A percentile compares a stretch with the other conserved stretches of the same genome.
These are phyloP conservation scores for Neltuma alba DNA, from an alignment of 306 rosid species.

Conservation along the genomic window DNA sequence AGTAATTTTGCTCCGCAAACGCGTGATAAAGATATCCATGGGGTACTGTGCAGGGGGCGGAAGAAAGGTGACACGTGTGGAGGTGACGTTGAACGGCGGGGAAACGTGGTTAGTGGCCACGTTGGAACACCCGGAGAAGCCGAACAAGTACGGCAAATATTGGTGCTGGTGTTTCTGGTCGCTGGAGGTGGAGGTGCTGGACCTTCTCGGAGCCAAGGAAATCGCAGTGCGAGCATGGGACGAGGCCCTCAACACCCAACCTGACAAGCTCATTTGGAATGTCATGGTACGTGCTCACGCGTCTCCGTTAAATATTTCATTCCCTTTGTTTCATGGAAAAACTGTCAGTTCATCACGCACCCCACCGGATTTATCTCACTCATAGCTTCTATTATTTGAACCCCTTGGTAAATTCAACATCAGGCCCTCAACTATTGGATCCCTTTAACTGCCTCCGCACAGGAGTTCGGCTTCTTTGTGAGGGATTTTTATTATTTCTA, in stretches of 20 bases:
- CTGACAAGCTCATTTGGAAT: conserved; percentile 89
- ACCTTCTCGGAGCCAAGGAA: conserved; percentile 64
- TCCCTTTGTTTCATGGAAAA: background rate
- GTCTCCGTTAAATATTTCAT: background rate
- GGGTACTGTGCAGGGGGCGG: conserved; percentile 67
- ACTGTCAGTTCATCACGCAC: background rate
- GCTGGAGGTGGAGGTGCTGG: conserved; percentile 70
- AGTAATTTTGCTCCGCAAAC: too few relatives aligned
- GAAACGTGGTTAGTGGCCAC: conserved; percentile 75
- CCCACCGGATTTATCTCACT: too few relatives aligned
- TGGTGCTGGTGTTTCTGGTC: conserved; percentile 99
- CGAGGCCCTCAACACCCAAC: conserved; percentile 80
- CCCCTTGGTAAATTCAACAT: background rate
- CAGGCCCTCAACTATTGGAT: conserved; percentile 2
- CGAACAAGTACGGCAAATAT: conserved; percentile 71
- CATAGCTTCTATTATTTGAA: background rate
- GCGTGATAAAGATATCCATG: background rate
- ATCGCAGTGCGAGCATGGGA: conserved; percentile 93
- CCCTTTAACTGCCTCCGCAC: background rate
- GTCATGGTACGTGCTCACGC: conserved; percentile 64
- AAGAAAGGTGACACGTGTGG: conserved; percentile 89
- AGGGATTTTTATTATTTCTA: background rate
- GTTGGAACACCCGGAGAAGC: conserved; percentile 68
- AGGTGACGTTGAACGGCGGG: conserved; percentile 77
- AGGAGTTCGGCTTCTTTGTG: background rate